Evolutionary conservation across 495 filamentous ascomycete genomes (phyloP), one percentile per base, ranked within the genome.

Genomic region (Letharia columbiana): DNA sequence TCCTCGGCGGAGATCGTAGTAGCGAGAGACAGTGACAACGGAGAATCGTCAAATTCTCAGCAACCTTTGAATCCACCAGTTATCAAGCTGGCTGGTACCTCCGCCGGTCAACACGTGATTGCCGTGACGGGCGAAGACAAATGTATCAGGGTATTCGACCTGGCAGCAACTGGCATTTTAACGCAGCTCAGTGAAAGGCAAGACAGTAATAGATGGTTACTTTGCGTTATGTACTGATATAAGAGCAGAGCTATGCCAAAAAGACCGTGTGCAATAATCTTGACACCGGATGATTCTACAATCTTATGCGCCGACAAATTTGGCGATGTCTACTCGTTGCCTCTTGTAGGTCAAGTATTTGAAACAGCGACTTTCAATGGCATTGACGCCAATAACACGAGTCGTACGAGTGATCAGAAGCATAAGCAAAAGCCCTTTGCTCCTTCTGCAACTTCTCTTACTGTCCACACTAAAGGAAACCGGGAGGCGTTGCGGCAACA

Each of bases 231-330:
- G 20, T 35, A 61, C 71, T 76, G 31, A 73, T 69, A 4, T 3
- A 23, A 52, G 57, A 60, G 57, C 71, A 96, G 91, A 76, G 75
- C 74, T 66, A 95, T 97, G 91, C 89, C 92, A 50, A 97, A 97
- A 77, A 86, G 92, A 52, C 90, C 90, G 40, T 90, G 86, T 73
- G 83, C 89, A 58, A 74, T 98, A 64, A 77, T 82, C 59, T 75
- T 97, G 58, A 86, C 89, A 2, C 71, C 81, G 33, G 85, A 91
- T 73, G 82, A 86, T 52, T 77, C 76, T 4, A 89, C 82, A 4
- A 90, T 98, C 66, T 75, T 98, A 39, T 86, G 81, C 64, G 91
- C 85, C 42, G 95, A 98, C 76, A 98, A 98, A 73, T 96, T 96
- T 72, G 94, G 94, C 42, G 94, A 98, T 76, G 93, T 96, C 66